phyloP scores from a whole-genome alignment of 306 rosid genomes.

The Potentilla sterilis region DNA sequence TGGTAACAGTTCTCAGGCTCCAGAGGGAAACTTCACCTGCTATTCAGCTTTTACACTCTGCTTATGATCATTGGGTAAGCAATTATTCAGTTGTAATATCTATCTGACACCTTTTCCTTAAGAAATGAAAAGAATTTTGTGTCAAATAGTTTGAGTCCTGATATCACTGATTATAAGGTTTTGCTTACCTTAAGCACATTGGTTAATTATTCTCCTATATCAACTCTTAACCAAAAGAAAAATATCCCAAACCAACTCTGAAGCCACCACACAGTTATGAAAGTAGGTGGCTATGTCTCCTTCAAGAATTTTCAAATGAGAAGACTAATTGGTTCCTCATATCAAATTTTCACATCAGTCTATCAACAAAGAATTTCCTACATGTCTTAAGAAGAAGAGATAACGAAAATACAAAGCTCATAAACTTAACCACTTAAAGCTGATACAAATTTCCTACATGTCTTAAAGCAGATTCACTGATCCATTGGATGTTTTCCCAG shows the following conservation, averaged over 20 bases:
- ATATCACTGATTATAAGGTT: background rate
- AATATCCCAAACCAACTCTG: background rate
- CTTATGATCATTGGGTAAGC: background rate
- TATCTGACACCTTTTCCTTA: background rate
- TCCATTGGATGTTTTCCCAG: conserved; percentile 22
- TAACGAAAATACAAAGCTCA: background rate
- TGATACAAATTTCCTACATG: background rate
- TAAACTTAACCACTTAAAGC: background rate
- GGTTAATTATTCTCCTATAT: background rate
- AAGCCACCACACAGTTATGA: background rate
- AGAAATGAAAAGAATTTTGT: background rate
- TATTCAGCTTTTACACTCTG: background rate
- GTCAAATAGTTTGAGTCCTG: background rate
- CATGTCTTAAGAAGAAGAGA: background rate
- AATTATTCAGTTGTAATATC: background rate
- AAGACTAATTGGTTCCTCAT: background rate
- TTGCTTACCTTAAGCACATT: background rate
- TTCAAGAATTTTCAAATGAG: background rate
- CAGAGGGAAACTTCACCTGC: background rate
- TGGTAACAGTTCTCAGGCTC: background rate
- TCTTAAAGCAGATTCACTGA: background rate
- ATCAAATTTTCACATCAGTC: background rate
- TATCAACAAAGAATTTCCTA: background rate
- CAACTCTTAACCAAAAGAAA: background rate
- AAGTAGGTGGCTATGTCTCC: background rate